phyloP scores from a whole-genome alignment of 441 rosid genomes.

The Adansonia gregorii region DNA sequence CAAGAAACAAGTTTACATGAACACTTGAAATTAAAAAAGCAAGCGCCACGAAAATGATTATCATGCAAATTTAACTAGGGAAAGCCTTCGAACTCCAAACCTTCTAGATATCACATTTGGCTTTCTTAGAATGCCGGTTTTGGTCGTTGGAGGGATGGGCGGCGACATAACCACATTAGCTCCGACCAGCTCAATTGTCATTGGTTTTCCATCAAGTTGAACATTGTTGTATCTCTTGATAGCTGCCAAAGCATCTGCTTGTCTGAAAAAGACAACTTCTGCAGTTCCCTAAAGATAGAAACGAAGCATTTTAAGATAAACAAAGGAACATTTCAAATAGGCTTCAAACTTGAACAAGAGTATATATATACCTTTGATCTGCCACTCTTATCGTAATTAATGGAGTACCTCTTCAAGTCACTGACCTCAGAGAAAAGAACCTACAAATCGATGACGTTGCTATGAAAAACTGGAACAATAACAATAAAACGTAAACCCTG shows the following conservation, averaged over 20 bases:
- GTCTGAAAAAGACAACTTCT: slow-evolving; percentile 37
- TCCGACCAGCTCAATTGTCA: slow-evolving; percentile 49
- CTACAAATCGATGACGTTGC: slow-evolving; percentile 29
- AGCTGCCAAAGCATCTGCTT: slow-evolving; percentile 45
- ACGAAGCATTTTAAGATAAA: neutral
- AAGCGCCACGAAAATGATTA: neutral
- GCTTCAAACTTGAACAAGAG: slow-evolving; percentile 7
- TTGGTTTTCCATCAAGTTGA: slow-evolving; percentile 47
- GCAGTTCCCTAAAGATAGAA: slow-evolving; percentile 43
- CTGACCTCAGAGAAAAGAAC: slow-evolving; percentile 47
- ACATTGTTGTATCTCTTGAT: slow-evolving; percentile 47
- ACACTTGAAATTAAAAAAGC: neutral
- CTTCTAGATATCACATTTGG: slow-evolving; percentile 20
- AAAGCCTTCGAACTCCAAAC: slow-evolving; percentile 19
- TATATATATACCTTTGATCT: slow-evolving; percentile 42
- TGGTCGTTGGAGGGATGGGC: slow-evolving; percentile 20
- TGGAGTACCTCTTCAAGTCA: slow-evolving; percentile 36
- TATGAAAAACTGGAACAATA: neutral
- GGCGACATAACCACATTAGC: slow-evolving; percentile 28
- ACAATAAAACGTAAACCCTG: neutral
- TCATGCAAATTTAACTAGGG: neutral
- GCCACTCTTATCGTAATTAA: slow-evolving; percentile 46
- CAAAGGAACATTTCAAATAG: neutral
- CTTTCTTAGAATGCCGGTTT: slow-evolving; percentile 22
- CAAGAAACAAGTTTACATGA: neutral